A percentile compares a stretch with the other conserved stretches of the same genome.
Evolutionary conservation across 306 rosid genomes (phyloP).

Genomic region (Trichosanthes truncata): DNA sequence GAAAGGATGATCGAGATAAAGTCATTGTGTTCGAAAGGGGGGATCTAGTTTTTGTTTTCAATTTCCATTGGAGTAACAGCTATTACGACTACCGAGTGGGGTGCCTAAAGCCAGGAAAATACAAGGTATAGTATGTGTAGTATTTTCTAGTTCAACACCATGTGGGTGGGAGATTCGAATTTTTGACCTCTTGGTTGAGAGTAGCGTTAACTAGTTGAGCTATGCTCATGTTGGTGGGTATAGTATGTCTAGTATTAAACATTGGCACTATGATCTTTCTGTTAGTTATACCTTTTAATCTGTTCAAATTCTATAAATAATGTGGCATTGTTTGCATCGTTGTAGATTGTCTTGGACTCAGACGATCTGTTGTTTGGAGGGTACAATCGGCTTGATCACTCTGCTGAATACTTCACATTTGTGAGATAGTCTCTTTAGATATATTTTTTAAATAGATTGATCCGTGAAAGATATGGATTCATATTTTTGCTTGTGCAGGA

Average conservation of each 20-base stretch:
- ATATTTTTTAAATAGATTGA: neutral
- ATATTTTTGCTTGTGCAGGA: constrained; percentile 41
- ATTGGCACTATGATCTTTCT: neutral
- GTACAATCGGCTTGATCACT: constrained; percentile 49
- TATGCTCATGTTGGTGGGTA: constrained; percentile 23
- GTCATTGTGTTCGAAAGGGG: constrained; percentile 74
- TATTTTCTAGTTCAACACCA: neutral
- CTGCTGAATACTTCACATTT: constrained; percentile 53
- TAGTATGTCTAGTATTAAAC: constrained; percentile 2
- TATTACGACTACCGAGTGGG: constrained; percentile 75
- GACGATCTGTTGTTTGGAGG: constrained; percentile 70
- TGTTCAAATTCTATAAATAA: neutral
- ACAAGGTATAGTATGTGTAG: constrained; percentile 42
- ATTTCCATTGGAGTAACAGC: constrained; percentile 88
- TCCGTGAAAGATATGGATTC: constrained; percentile 1
- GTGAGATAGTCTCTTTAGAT: constrained; percentile 30
- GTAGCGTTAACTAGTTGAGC: too few relatives aligned
- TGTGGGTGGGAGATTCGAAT: too few relatives aligned
- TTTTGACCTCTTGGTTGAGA: neutral
- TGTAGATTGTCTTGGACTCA: constrained; percentile 77
- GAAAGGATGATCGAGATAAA: constrained; percentile 67
- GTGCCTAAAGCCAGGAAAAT: constrained; percentile 82
- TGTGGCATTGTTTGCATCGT: neutral
- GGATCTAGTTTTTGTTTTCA: constrained; percentile 79
- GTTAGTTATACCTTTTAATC: neutral